Evolutionary conservation across 352 stramenopile species (phyloP).

Genomic region (Peronospora farinosa): DNA sequence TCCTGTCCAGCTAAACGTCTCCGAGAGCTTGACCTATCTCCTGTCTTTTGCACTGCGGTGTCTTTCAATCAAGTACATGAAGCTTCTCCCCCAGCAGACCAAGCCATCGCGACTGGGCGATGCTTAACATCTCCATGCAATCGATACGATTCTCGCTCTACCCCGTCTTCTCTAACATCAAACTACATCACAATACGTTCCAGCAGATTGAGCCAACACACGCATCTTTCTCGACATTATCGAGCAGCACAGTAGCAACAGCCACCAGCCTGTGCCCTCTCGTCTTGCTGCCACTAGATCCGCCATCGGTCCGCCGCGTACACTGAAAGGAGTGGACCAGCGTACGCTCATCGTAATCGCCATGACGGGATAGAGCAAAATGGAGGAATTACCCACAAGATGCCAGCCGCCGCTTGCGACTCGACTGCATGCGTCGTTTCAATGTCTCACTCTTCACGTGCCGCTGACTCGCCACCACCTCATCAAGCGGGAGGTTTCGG

Average conservation of each 20-base stretch:
- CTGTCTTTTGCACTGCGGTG: not conserved
- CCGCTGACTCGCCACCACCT: conserved; percentile 6
- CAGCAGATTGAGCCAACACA: not conserved
- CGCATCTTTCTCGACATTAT: conserved; percentile 4
- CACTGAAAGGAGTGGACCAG: conserved; percentile 51
- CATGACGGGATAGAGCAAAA: not conserved
- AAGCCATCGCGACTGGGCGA: not conserved
- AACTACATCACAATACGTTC: not conserved
- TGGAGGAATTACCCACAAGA: conserved; percentile 15
- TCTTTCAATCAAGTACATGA: too few relatives aligned
- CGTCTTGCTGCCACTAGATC: not conserved
- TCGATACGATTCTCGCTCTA: not conserved
- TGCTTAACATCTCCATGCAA: not conserved
- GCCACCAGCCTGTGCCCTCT: not conserved
- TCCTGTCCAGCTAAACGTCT: too few relatives aligned
- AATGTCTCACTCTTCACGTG: too few relatives aligned
- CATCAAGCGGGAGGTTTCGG: conserved; percentile 5
- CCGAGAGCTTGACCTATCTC: not conserved
- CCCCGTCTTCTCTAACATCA: not conserved
- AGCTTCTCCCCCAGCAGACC: too few relatives aligned
- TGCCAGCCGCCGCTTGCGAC: conserved; percentile 3
- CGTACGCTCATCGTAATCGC: conserved; percentile 12
- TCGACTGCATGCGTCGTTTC: conserved; percentile 3
- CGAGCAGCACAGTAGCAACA: not conserved
- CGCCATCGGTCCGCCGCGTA: conserved; percentile 24